Evolutionary conservation across 192 early-diverging fungal species (phyloP), one percentile per base, ranked within the genome.

Genomic region (Obelidium mucronatum): DNA sequence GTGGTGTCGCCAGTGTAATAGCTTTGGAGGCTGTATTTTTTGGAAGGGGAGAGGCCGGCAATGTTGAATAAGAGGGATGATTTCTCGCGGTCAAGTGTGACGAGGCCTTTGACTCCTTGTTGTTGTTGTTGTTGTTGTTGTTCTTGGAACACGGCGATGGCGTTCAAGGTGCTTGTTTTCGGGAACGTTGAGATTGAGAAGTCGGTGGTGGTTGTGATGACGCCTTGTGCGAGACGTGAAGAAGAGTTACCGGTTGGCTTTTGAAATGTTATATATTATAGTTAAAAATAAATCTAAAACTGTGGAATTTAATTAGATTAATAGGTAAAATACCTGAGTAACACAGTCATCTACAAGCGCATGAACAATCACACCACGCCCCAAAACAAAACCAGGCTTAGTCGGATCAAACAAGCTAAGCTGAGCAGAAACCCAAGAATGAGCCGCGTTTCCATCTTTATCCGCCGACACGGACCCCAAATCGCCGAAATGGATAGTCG

Each of bases 351-450:
- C 80, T 8, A 53, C 73, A 36, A 33, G 61, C 11, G 33, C 73
- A 56, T 81, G 80, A 8, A 81, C n/a, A 34, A 81, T 63, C 19
- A 80, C 37, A 1, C 69, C 80, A 4, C 80, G 80, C 4, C 78
- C 78, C 3, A 67, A 37, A 24, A 76, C 51, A 74, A 34, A 66
- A 3, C 31, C 44, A 26, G 42, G 40, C 1, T 26, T 15, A 4
- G 40, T 36, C 11, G 39, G 35, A 40, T 55, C 35, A 11, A 55
- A 8, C 3, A 61, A 35, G 36, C 30, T 40, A 28, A 70, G 52
- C 40, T 77, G 39, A 28, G 30, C 11, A 5, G 72, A 31, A 19
- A n/a, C 33, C 63, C 77, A 58, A 1, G 30, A 31, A 6, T 48
- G 8, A 15, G 44, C 8, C 6, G 26, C 19, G 15, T 11, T 30